Evolutionary conservation across 208 protist genomes (phyloP).

Genomic region (Trypanosoma grayi): DNA sequence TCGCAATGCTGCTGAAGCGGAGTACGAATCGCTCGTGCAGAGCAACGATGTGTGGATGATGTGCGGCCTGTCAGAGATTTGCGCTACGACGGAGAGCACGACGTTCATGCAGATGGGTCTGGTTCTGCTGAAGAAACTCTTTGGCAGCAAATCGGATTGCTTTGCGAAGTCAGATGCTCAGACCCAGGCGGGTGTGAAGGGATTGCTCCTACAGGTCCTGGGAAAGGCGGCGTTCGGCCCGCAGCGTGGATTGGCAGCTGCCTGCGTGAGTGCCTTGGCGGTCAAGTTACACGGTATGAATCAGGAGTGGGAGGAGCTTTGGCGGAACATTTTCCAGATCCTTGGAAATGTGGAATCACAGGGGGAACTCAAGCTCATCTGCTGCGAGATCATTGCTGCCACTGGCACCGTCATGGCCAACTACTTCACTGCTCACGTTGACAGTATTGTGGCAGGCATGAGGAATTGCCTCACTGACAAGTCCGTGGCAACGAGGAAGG

Average conservation of each 20-base stretch:
- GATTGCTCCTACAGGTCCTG: constrained; percentile 56
- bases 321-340: constrained; percentile 68
- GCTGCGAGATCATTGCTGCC: constrained; percentile 75
- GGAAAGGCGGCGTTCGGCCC: constrained; percentile 44
- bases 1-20: constrained; percentile 70
- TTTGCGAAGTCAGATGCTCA: constrained; percentile 45
- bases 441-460: constrained; percentile 43
- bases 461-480: constrained; percentile 46
- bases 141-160: constrained; percentile 48
- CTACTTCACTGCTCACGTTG: constrained; percentile 51
- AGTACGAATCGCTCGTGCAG: constrained; percentile 52
- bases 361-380: constrained; percentile 56
- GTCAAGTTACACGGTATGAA: constrained; percentile 56
- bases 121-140: constrained; percentile 72
- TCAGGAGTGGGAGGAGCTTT: constrained; percentile 74
- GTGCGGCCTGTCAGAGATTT: constrained; percentile 56
- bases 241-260: constrained; percentile 58
- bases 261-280: constrained; percentile 73
- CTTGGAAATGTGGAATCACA: constrained; percentile 42
- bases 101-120: constrained; percentile 52
- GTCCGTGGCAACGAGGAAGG: constrained; percentile 39
- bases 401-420: constrained; percentile 41
- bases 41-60: constrained; percentile 55
- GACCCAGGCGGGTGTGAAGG: constrained; percentile 50
- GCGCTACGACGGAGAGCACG: constrained; percentile 39